Base-by-base conservation (phyloP, 1,284 basidiomycete genomes). In the Ganoderma multipileum region DNA sequence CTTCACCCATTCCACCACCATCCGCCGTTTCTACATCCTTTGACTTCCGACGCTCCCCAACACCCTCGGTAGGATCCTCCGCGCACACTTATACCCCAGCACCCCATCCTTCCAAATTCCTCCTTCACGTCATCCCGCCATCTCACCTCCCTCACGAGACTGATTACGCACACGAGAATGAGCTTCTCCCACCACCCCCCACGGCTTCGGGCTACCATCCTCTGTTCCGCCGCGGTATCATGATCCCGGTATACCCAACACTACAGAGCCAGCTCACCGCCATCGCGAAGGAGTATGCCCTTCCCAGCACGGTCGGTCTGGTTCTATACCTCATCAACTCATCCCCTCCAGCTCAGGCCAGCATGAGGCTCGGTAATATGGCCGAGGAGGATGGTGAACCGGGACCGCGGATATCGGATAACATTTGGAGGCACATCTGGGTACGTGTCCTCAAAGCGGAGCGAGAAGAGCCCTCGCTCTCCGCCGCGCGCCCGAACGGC, bases 271-370 rank as follows among this genome's bases (percentile, higher is more conserved):
- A 95, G 75, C 81, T 95, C 7, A 81, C 83, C 54, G 91, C 92
- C n/a, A 94, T 95, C 64, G 92, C 94, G n/a, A 90, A 90, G 77
- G 94, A 96, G 79, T 96, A 95, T 77, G 91, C 91, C 11, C 83
- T 96, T 16, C 94, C 94, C 1, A 94, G 91, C 73, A 92, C 91
- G 0, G 80, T 87, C 18, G 94, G 95, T 18, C 81, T 96, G 65
- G 82, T 94, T 55, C 83, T 96, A 3, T 96, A 94, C 77, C 87
- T 96, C 57, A 84, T 93, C 58, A 83, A 84, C 28, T 78, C 83
- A 50, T 73, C 83, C 65, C 71, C 81, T 16, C 68, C 70, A 6
- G 71, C 72, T 12, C 67, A 69, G 36, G 68, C 67, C 18, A 68
- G 41, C 55, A 71, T 71, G 67, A 61, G 68, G 3, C 65, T 67